Evolutionary conservation across 2,329 filamentous ascomycete genomes (phyloP), one percentile per base, ranked within the genome.

Genomic region (Calonectria montana): DNA sequence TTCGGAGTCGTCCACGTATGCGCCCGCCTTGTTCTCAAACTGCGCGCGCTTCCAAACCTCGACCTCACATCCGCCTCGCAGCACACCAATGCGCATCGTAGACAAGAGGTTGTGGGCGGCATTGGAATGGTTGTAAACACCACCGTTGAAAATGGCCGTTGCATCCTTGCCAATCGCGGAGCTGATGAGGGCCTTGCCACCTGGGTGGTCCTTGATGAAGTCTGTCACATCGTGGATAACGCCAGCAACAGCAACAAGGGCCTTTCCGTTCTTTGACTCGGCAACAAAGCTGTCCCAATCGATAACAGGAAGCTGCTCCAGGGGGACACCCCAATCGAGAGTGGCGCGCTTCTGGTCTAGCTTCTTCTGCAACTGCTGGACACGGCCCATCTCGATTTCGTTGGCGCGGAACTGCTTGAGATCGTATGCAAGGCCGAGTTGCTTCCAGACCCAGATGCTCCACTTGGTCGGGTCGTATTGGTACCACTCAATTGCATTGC

Each of bases 401-500:
- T 97, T 97, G 85, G 91, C 86, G 79, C 94, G 94, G 91, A 97
- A 97, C 85, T 96, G 91, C 91, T 97, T 97, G 70, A 97, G 89
- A 84, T 97, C 93, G 81, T 93, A 95, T 80, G 94, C 94, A 67
- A 97, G 91, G 70, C 94, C 94, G 68, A 96, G 85, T 84, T 93
- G 91, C 90, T 96, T 96, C 92, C 93, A 96, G 70, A 88, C 80
- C 91, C 91, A 94, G 87, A 97, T 97, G 82, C 86, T 89, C 94
- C 94, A 97, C 88, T 97, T 97, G 83, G 94, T 97, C 61, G 94
- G 94, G 83, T 97, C 94, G 81, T 97, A 97, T 81, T 97, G 94
- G 86, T 92, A 93, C 94, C 94, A 97, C 84, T 95, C 89, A 78
- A 97, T 96, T 73, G 94, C 94, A 82, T 97, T 97, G 82, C 94